A percentile compares a stretch with the other conserved stretches of the same genome.
Conservation (phyloP, 2,329 filamentous ascomycete genomes). For the Aspergillus pseudoglaucus region DNA sequence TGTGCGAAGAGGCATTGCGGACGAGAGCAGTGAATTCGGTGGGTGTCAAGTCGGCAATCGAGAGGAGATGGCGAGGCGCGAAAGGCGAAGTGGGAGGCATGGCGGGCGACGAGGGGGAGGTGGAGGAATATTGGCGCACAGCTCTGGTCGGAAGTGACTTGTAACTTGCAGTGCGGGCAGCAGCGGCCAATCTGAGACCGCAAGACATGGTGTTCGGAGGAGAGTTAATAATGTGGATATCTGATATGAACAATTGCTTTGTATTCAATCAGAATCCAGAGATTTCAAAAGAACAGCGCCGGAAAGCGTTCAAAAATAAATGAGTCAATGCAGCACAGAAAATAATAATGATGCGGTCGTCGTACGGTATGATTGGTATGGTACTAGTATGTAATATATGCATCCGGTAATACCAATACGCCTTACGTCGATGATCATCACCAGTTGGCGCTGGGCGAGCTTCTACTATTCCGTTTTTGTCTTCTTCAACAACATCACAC, state of each 20-base stretch:
- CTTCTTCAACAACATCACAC: neutral
- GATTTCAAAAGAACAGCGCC: neutral
- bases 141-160: conserved; percentile 10
- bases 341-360: neutral
- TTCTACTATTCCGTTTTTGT: conserved; percentile 1
- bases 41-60: conserved; percentile 77
- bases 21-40: conserved; percentile 76
- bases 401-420: neutral
- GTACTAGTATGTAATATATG: neutral
- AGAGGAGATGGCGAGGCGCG: conserved; percentile 78
- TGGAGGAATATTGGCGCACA: conserved; percentile 25
- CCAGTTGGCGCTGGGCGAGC: neutral
- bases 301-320: neutral
- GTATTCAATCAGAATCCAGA: too few relatives aligned
- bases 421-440: neutral
- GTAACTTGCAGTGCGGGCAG: conserved; percentile 12
- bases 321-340: neutral
- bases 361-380: conserved; percentile 14
- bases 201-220: conserved; percentile 17
- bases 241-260: too few relatives aligned
- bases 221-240: too few relatives aligned
- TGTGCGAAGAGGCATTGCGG: conserved; percentile 71
- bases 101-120: conserved; percentile 14
- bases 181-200: conserved; percentile 18
- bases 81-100: conserved; percentile 48